A percentile compares a stretch with the other conserved stretches of the same genome.
These are phyloP conservation scores for Tuber microsphaerosporum DNA, from an alignment of 495 filamentous ascomycete species.

Conservation along the genomic window DNA sequence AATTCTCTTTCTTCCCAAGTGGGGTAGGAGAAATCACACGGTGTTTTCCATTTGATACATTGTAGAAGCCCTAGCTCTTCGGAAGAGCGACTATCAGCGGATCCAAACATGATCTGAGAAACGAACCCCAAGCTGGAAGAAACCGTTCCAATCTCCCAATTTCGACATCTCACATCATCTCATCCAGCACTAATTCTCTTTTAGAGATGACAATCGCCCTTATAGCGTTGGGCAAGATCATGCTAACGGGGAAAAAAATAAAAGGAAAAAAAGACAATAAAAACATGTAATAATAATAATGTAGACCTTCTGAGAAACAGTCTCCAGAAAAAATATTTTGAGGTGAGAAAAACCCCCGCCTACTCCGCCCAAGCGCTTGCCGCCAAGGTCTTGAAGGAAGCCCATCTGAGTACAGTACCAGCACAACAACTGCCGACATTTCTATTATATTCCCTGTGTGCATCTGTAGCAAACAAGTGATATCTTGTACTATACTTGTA, in stretches of 20 bases:
- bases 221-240: neutral
- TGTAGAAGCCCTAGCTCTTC: neutral
- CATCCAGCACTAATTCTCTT: neutral
- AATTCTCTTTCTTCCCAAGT: slow-evolving; percentile 1
- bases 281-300: slow-evolving; percentile 20
- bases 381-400: slow-evolving; percentile 15
- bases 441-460: slow-evolving; percentile 8
- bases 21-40: slow-evolving; percentile 16
- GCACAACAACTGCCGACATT: slow-evolving; percentile 25
- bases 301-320: slow-evolving; percentile 11
- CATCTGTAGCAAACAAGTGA: slow-evolving; percentile 12
- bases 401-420: slow-evolving; percentile 28
- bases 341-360: neutral
- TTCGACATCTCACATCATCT: neutral
- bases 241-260: neutral
- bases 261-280: slow-evolving; percentile 9
- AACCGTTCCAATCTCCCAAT: neutral
- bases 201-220: neutral
- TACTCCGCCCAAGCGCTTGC: slow-evolving; percentile 12
- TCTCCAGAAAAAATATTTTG: slow-evolving; percentile 4
- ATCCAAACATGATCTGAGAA: neutral
- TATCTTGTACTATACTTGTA: slow-evolving; percentile 1
- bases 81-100: slow-evolving; percentile 18
- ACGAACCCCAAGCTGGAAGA: slow-evolving; percentile 4
- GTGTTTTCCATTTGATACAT: slow-evolving; percentile 9